Base-by-base conservation (phyloP, 1,139 yeast species). In the Yamadazyma triangularis region DNA sequence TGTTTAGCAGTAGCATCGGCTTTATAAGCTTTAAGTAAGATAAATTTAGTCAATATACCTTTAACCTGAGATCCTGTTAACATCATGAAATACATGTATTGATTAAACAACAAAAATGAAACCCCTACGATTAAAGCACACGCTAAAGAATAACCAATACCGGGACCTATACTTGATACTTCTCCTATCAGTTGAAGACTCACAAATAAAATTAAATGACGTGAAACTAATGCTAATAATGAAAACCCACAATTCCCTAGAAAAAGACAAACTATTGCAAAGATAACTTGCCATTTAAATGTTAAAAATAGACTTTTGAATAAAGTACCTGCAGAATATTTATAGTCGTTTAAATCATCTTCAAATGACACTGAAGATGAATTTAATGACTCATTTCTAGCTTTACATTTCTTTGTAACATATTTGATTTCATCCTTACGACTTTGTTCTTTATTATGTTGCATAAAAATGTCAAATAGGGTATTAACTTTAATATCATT, bases 31-130 rank as follows among this genome's bases (percentile, higher is more conserved):
- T 87, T 87, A 36, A 72, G 70, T 36, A 84, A 60, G 9, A 85
- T 56, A 2, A 84, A 79, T 37, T 80, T 79, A 2, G 82, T 78
- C 28, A 85, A 53, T 2, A 82, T 72, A 1, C 85, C 74, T 48
- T 81, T 77, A 16, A 73, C 73, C 47, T 79, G 79, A 11, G 81
- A 82, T 41, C 94, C 95, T 10, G 54, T 44, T 31, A 56, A 35
- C 49, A 53, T 57, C 11, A 63, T 46, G 29, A 51, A 46, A 30
- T 57, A 58, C 36, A 61, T 27, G 28, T 31, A 42, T 16, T 40
- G 44, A 25, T 40, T 39, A 6, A 38, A 41, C 12, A 42, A 30
- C 14, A 38, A 26, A 26, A 38, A 42, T 16, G 38, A 34, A 11
- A 53, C 28, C 15, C 58, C 44, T 15, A 57, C 47, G 20, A 63